phyloP scores from a whole-genome alignment of 2,329 filamentous ascomycete genomes.

The Grosmannia huntii region DNA sequence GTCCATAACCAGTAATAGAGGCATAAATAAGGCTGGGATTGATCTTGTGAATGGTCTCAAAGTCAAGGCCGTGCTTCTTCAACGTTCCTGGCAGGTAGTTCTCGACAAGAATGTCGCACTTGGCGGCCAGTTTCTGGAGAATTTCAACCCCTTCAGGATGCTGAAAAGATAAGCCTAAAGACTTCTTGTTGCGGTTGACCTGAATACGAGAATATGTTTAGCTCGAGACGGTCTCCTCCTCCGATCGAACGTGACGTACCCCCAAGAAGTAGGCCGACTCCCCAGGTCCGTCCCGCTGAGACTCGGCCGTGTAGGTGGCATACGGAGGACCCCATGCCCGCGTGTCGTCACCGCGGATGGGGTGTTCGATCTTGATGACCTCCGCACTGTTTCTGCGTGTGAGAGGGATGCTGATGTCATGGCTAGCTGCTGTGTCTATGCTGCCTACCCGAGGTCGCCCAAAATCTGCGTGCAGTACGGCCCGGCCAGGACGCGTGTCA shows the following conservation, averaged over 20 bases:
- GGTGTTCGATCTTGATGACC: slow-evolving; percentile 95
- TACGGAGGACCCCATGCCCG: slow-evolving; percentile 94
- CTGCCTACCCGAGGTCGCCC: slow-evolving; percentile 74
- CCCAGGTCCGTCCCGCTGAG: slow-evolving; percentile 54
- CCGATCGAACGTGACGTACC: slow-evolving; percentile 33
- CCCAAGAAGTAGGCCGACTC: slow-evolving; percentile 92
- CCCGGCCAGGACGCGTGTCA: slow-evolving; percentile 94
- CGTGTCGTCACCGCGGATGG: slow-evolving; percentile 81
- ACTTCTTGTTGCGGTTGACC: slow-evolving; percentile 97
- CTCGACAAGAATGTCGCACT: slow-evolving; percentile 88
- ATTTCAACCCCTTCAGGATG: slow-evolving; percentile 73
- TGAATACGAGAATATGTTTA: slow-evolving; percentile 21
- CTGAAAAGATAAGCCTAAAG: slow-evolving; percentile 81
- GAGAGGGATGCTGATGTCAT: neutral
- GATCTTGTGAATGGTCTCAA: slow-evolving; percentile 62
- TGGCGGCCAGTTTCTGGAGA: slow-evolving; percentile 68
- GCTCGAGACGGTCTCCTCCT: neutral
- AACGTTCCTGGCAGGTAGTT: slow-evolving; percentile 89
- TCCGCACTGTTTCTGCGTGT: slow-evolving; percentile 54
- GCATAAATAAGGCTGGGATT: slow-evolving; percentile 87
- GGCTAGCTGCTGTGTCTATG: neutral
- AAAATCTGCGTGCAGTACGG: slow-evolving; percentile 96
- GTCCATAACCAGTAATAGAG: slow-evolving; percentile 93
- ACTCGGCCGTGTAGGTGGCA: slow-evolving; percentile 57
- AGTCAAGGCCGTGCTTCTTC: slow-evolving; percentile 87